Conservation (phyloP, 2,329 filamentous ascomycete species). For the Fusarium sp. region DNA sequence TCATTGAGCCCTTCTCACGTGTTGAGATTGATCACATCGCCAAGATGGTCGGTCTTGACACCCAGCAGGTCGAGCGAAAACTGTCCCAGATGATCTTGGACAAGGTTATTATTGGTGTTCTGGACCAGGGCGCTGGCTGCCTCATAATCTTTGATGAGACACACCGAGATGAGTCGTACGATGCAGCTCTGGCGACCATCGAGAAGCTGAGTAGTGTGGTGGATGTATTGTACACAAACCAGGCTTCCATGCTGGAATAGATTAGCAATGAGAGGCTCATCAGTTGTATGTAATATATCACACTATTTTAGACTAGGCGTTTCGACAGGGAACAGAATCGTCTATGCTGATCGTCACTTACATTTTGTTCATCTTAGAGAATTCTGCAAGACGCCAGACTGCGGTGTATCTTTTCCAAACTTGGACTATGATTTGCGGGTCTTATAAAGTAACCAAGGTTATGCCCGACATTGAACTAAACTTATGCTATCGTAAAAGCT, state of each 20-base stretch:
- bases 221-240: conserved; percentile 96
- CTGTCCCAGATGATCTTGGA: conserved; percentile 99
- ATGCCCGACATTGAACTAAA: too few species aligned
- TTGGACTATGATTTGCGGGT: too few species aligned
- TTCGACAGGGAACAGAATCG: conserved; percentile 44
- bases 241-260: conserved; percentile 94
- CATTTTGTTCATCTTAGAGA: conserved; percentile 11
- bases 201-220: conserved; percentile 98
- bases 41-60: conserved; percentile 96
- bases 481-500: too few species aligned
- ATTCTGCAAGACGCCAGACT: too few species aligned
- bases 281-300: conserved; percentile 48
- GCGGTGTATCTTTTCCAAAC: too few species aligned
- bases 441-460: too few species aligned
- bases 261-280: conserved; percentile 22
- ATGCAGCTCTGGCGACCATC: conserved; percentile 92
- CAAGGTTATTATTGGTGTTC: conserved; percentile 96
- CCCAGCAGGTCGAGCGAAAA: conserved; percentile 96
- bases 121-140: conserved; percentile 97
- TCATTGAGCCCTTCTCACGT: conserved; percentile 97
- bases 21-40: conserved; percentile 98
- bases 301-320: conserved; percentile 46
- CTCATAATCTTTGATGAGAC: conserved; percentile 98
- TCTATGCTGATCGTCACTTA: conserved; percentile 35
- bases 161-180: conserved; percentile 91